Base-by-base conservation (phyloP, 2,329 filamentous ascomycete species). In the Penicillium sp. region DNA sequence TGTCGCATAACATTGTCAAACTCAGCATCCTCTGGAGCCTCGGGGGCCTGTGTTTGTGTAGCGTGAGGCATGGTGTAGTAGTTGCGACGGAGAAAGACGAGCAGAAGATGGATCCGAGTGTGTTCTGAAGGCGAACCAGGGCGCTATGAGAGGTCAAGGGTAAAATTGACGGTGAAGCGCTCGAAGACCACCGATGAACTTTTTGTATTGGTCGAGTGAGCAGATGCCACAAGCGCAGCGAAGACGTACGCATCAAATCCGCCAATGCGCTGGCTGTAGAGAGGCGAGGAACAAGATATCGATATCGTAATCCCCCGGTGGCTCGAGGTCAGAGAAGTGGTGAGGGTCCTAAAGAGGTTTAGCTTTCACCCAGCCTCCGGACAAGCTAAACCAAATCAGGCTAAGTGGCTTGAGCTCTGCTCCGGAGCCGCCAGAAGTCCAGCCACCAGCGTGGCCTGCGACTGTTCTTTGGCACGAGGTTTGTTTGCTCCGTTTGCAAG, bases 1-100 rank as follows among this genome's bases (percentile, higher is more conserved):
- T 69, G 63, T 50, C 61, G 62, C 67, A 73, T 68, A 18, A 72
- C 65, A 63, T 65, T 67, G 37, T 71, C 61, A 40, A 71, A 73
- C 36, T 69, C 68, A 13, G 58, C 52, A 57, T 72, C 70, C 18
- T 69, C 66, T 37, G 61, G 65, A 46, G 53, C 55, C 47, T 64
- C 63, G 13, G 56, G 35, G 28, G 53, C 56, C 39, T 56, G 46
- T 5, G 58, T 57, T 12, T 58, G 58, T 3, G 68, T 69, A 25
- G 69, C 65, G 56, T 71, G 68, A 56, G 69, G 67, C 69, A 72
- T 72, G 36, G 48, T 65, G 29, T 47, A 35, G 29, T 36, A 38
- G 32, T 44, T 33, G 39, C 39, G 27, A 18, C 39, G 18, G 34
- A 40, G 33, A 12, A n/a, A 39, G 36, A 29, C 18, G 41, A 42